Conservation (phyloP, 2,329 filamentous ascomycete species). For the Monilinia vaccinii-corymbosi region DNA sequence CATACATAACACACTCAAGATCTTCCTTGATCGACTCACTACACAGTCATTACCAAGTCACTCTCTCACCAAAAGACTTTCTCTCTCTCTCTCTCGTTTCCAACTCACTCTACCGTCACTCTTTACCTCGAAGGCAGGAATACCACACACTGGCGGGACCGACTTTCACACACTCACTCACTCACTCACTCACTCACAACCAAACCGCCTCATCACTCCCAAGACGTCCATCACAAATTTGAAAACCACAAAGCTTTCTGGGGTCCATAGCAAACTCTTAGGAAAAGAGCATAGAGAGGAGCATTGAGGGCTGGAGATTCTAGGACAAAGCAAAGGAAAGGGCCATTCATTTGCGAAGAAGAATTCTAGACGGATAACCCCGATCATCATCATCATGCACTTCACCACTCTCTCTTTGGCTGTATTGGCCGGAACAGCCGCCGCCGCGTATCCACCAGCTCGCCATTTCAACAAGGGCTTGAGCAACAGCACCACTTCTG, state of each 20-base stretch:
- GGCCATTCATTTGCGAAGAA: conserved; percentile 9
- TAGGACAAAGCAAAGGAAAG: conserved; percentile 11
- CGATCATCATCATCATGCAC: conserved; percentile 23
- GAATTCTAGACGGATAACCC: not conserved
- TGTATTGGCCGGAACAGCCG: conserved; percentile 30
- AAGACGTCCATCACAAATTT: not conserved
- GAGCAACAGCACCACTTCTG: conserved; percentile 14
- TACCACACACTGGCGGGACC: conserved; percentile 26
- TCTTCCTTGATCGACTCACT: conserved; percentile 10
- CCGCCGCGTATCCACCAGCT: conserved; percentile 18
- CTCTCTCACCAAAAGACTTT: conserved; percentile 7
- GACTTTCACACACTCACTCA: conserved; percentile 27
- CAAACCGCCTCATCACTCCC: not conserved
- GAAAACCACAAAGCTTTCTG: not conserved
- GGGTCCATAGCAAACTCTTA: conserved; percentile 1
- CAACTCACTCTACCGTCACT: conserved; percentile 28
- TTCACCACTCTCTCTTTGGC: conserved; percentile 24
- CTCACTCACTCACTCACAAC: too few relatives aligned
- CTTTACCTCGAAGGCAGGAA: conserved; percentile 23
- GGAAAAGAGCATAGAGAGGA: conserved; percentile 10
- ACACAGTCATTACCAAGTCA: conserved; percentile 10
- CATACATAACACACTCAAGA: too few relatives aligned
- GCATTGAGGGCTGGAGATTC: conserved; percentile 24
- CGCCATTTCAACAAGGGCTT: conserved; percentile 26
- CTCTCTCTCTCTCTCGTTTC: conserved; percentile 23